Percentiles rank a stretch among this genome's conserved stretches.
phyloP scores from a whole-genome alignment of 2,329 filamentous ascomycete genomes.

The Colletotrichum navitas region DNA sequence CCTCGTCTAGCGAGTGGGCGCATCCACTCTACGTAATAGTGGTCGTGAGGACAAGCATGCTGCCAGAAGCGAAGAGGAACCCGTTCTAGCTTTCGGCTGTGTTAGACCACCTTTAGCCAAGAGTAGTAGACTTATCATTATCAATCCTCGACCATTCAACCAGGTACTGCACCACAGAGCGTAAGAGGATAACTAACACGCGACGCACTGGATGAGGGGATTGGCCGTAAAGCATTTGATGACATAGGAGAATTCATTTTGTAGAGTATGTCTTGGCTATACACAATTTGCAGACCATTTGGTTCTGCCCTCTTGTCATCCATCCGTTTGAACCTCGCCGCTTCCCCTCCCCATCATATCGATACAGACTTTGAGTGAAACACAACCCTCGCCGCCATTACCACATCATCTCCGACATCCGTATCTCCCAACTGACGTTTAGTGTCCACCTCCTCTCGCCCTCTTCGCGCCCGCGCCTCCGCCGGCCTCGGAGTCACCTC shows the following conservation, averaged over 20 bases:
- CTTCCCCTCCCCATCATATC: constrained; percentile 21
- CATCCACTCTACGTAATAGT: too few species aligned
- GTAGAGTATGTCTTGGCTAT: constrained; percentile 37
- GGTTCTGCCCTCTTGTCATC: constrained; percentile 16
- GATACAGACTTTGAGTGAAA: constrained; percentile 30
- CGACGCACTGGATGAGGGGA: too few species aligned
- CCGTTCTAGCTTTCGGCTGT: not conserved
- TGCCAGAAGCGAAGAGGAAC: not conserved
- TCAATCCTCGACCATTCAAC: not conserved
- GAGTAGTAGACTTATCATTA: not conserved
- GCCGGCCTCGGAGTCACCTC: constrained; percentile 63
- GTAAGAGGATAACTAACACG: too few species aligned
- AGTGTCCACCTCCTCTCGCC: constrained; percentile 56
- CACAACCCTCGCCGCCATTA: constrained; percentile 14
- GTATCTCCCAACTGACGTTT: not conserved
- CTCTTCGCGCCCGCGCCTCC: constrained; percentile 57
- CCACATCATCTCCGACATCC: constrained; percentile 16
- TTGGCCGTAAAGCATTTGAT: not conserved
- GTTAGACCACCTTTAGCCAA: not conserved
- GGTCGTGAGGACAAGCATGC: not conserved
- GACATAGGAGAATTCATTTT: constrained; percentile 37
- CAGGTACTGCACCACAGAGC: not conserved
- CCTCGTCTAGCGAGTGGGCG: not conserved
- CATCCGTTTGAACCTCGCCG: not conserved
- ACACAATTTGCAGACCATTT: constrained; percentile 18